Percentiles rank a stretch among this genome's conserved stretches.
phyloP scores from a whole-genome alignment of 2,329 filamentous ascomycete species.

The Claviceps sp. region DNA sequence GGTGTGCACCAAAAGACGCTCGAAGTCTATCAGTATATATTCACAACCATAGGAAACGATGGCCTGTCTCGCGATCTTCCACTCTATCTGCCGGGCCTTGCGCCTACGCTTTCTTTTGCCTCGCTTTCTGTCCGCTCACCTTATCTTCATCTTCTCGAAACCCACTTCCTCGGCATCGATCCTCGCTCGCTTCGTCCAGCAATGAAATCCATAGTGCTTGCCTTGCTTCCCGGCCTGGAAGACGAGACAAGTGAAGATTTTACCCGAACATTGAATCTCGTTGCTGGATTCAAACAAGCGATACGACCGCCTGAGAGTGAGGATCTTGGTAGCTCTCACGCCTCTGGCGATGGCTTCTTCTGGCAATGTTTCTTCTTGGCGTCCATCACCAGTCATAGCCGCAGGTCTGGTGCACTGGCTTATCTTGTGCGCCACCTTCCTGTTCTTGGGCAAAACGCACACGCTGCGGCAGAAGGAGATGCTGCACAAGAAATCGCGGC shows the following conservation, averaged over 20 bases:
- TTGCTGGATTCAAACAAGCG: constrained; percentile 63
- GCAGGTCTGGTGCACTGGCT: constrained; percentile 74
- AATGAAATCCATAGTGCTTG: constrained; percentile 77
- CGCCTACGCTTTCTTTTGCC: constrained; percentile 83
- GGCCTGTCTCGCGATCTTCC: constrained; percentile 69
- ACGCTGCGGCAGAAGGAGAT: constrained; percentile 5
- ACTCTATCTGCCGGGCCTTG: constrained; percentile 79
- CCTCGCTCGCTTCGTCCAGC: constrained; percentile 65
- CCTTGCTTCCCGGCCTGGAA: constrained; percentile 81
- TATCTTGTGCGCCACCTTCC: constrained; percentile 74
- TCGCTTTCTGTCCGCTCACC: constrained; percentile 80
- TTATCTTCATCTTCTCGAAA: constrained; percentile 74
- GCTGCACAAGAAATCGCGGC: constrained; percentile 17
- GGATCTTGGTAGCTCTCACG: constrained; percentile 37
- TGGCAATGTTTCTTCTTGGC: constrained; percentile 97
- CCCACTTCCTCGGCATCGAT: constrained; percentile 61
- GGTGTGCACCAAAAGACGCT: constrained; percentile 96
- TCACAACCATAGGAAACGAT: constrained; percentile 70
- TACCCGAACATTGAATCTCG: constrained; percentile 65
- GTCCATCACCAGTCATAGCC: constrained; percentile 75
- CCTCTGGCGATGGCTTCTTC: constrained; percentile 70
- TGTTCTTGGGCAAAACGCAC: constrained; percentile 12
- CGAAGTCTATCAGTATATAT: constrained; percentile 85
- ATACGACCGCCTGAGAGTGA: constrained; percentile 43
- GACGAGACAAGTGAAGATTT: constrained; percentile 97